phyloP scores from a whole-genome alignment of 2,329 filamentous ascomycete genomes.

The Metarhizium robertsii region DNA sequence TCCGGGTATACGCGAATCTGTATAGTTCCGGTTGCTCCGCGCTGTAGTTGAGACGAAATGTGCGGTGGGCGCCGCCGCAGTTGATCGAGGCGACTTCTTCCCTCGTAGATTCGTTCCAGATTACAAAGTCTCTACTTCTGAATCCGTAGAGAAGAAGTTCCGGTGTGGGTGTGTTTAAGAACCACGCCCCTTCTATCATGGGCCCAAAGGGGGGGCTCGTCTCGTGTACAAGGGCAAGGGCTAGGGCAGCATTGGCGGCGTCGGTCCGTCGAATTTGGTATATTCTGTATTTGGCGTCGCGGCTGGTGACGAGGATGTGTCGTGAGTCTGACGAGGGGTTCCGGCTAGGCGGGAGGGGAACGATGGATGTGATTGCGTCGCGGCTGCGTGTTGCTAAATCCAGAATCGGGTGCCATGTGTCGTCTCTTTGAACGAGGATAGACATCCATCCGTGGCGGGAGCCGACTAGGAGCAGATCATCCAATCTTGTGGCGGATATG shows the following conservation, averaged over 20 bases:
- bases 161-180: slow-evolving; percentile 29
- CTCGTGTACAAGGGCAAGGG: slow-evolving; percentile 54
- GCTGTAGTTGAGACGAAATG: slow-evolving; percentile 46
- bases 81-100: slow-evolving; percentile 63
- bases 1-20: slow-evolving; percentile 67
- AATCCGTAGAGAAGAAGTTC: slow-evolving; percentile 74
- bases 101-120: slow-evolving; percentile 68
- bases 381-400: slow-evolving; percentile 31
- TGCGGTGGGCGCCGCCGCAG: slow-evolving; percentile 78
- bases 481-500: slow-evolving; percentile 34
- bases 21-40: slow-evolving; percentile 22
- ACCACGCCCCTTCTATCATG: slow-evolving; percentile 64
- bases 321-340: slow-evolving; percentile 7
- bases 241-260: slow-evolving; percentile 18
- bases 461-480: slow-evolving; percentile 39
- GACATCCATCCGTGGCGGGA: slow-evolving; percentile 43
- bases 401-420: slow-evolving; percentile 18
- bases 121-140: slow-evolving; percentile 65
- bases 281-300: slow-evolving; percentile 68
- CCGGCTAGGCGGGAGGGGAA: slow-evolving; percentile 28
- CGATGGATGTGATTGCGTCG: slow-evolving; percentile 62
- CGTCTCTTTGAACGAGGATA: slow-evolving; percentile 17
- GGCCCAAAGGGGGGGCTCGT: slow-evolving; percentile 62
- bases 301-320: slow-evolving; percentile 61
- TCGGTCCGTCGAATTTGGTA: slow-evolving; percentile 31